Evolutionary conservation across 2,329 filamentous ascomycete species (phyloP).

Genomic region (Claviceps monticola): DNA sequence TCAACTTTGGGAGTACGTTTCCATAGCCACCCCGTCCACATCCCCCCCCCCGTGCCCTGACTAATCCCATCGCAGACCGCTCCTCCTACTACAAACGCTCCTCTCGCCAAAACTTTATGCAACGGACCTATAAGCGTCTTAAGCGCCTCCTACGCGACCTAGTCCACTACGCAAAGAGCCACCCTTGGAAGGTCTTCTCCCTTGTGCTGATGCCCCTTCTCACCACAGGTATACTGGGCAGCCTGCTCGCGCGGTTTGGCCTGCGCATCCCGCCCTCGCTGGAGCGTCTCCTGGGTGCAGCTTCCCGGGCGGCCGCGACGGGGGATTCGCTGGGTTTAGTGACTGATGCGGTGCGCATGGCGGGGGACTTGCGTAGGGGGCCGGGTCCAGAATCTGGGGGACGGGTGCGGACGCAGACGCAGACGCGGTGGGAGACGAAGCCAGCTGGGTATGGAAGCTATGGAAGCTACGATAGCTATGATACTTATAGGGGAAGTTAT

Average conservation of each 20-base stretch:
- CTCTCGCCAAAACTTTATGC: slow-evolving; percentile 66
- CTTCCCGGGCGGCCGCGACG: slow-evolving; percentile 32
- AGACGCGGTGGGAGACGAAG: too few relatives aligned
- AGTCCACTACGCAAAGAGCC: slow-evolving; percentile 63
- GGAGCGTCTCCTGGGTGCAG: slow-evolving; percentile 42
- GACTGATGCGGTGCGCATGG: slow-evolving; percentile 42
- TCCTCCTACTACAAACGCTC: slow-evolving; percentile 66
- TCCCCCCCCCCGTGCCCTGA: not conserved
- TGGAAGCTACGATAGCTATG: slow-evolving; percentile 1
- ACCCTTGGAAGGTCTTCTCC: slow-evolving; percentile 80
- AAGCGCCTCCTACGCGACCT: slow-evolving; percentile 70
- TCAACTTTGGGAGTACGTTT: slow-evolving; percentile 20
- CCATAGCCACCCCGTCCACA: too few relatives aligned
- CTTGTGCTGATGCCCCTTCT: slow-evolving; percentile 78
- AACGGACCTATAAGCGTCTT: slow-evolving; percentile 59
- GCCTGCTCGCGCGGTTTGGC: slow-evolving; percentile 66
- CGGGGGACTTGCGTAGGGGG: slow-evolving; percentile 17
- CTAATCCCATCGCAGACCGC: slow-evolving; percentile 23
- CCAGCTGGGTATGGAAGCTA: slow-evolving; percentile 12
- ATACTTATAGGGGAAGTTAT: slow-evolving; percentile 3
- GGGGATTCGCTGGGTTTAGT: slow-evolving; percentile 36
- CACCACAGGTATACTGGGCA: slow-evolving; percentile 67
- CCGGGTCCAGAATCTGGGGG: too few relatives aligned
- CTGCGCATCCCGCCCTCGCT: slow-evolving; percentile 56
- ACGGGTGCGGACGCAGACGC: too few relatives aligned